Conservation (phyloP, 495 filamentous ascomycete species). For the Hyaloscypha bicolor region DNA sequence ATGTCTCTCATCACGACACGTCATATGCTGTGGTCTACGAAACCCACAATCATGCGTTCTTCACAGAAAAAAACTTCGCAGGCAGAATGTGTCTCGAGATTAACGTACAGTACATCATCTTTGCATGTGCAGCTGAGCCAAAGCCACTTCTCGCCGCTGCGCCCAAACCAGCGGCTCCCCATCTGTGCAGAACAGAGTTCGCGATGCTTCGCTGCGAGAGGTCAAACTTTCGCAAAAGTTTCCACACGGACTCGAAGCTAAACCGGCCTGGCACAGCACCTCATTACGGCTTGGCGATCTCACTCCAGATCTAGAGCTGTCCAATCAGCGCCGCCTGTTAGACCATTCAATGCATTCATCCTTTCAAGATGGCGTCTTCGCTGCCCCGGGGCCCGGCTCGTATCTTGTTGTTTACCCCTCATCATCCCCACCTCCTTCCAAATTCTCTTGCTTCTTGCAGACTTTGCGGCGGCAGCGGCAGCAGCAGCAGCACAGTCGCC, state of each 20-base stretch:
- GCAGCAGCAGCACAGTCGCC: not conserved
- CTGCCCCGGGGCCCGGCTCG: not conserved
- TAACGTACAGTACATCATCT: not conserved
- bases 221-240: not conserved
- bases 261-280: not conserved
- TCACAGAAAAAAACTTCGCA: not conserved
- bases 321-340: constrained; percentile 3
- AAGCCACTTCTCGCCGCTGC: not conserved
- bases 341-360: not conserved
- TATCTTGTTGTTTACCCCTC: not conserved
- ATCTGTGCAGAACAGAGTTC: constrained; percentile 14
- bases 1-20: not conserved
- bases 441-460: not conserved
- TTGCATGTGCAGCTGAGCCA: not conserved
- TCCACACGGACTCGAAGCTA: constrained; percentile 18
- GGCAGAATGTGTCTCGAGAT: not conserved
- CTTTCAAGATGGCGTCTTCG: constrained; percentile 1
- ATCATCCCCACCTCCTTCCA: not conserved
- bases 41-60: not conserved
- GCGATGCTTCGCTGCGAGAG: not conserved
- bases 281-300: constrained; percentile 17
- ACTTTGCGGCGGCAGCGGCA: not conserved
- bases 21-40: not conserved
- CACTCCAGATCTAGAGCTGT: not conserved
- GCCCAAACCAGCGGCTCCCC: not conserved